Percentiles rank a stretch among this genome's conserved stretches.
Evolutionary conservation across 352 stramenopile genomes (phyloP).

Genomic region (Discostella stelligera): DNA sequence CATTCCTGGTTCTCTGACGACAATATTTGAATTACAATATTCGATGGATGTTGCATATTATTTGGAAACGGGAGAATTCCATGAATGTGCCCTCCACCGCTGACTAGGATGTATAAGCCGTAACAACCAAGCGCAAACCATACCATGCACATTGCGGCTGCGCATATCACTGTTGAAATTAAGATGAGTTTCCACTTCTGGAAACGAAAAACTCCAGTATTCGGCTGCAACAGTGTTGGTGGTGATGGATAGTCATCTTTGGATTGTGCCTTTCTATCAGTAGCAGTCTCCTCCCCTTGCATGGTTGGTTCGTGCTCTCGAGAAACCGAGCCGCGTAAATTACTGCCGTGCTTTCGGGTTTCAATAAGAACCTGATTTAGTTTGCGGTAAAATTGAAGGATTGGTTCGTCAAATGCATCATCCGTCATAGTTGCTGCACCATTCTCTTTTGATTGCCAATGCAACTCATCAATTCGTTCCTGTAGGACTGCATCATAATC

Average conservation of each 20-base stretch:
- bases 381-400: constrained; percentile 43
- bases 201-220: constrained; percentile 3
- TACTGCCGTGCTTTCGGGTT: constrained; percentile 23
- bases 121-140: constrained; percentile 51
- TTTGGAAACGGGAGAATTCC: background rate
- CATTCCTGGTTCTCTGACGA: background rate
- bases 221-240: background rate
- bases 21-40: constrained; percentile 39
- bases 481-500: background rate
- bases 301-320: background rate
- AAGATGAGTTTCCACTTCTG: constrained; percentile 31
- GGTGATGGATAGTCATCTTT: background rate
- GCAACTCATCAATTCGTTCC: background rate
- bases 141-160: constrained; percentile 25
- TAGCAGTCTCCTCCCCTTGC: constrained; percentile 8
- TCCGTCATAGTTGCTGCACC: constrained; percentile 20
- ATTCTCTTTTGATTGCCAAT: constrained; percentile 18
- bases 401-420: constrained; percentile 41
- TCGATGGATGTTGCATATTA: constrained; percentile 17
- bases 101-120: constrained; percentile 47
- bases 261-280: constrained; percentile 5
- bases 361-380: constrained; percentile 43
- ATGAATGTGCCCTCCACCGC: constrained; percentile 15
- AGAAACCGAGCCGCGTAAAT: constrained; percentile 1
- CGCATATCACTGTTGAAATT: constrained; percentile 7